Evolutionary conservation across 1,284 basidiomycete species (phyloP), one percentile per base, ranked within the genome.

Genomic region (Butyriboletus appendiculatus): DNA sequence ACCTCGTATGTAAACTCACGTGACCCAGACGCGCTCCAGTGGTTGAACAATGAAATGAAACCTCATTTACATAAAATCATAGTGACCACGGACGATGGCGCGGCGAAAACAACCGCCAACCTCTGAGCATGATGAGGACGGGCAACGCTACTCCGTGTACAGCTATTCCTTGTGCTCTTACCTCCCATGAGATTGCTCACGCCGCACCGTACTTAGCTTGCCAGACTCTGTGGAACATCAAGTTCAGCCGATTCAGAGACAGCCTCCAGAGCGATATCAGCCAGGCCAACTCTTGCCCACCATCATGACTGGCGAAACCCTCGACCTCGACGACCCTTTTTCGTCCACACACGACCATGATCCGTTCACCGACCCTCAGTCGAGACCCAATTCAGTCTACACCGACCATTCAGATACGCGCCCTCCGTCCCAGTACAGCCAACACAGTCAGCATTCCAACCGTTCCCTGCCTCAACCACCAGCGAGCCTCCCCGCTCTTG

Each of bases 261-360:
- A 49, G 3, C 52, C 60, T 28, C 62, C 60, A 22, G 70, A 69
- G 15, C 63, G 68, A 42, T 73, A 70, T 49, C 72, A 71, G 35
- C 69, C 71, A 10, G 68, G 68, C 11, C 71, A 70, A 44, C 57
- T 69, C n/a, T 58, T 71, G 32, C 65, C 70, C 30, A 71, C 69
- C 3, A 71, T 71, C 48, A 58, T 70, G 59, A 73, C 72, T 7
- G 69, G 69, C n/a, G 69, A 71, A 53, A 74, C 69, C 7, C 67
- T 71, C 37, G 65, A 73, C 38, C 50, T 74, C 22, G 70, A 72
- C 4, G 63, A 68, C n/a, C 34, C 55, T 5, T 56, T 67, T 20
- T 56, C 48, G 7, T 59, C 63, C 6, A 28, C 46, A 22, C 59
- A 65, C 28, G 66, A 54, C 26, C 65, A 64, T 3, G 70, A 71